Evolutionary conservation across 371 early-diverging fungal species (phyloP), one percentile per base, ranked within the genome.

Genomic region (Rhizopus arrhizus): DNA sequence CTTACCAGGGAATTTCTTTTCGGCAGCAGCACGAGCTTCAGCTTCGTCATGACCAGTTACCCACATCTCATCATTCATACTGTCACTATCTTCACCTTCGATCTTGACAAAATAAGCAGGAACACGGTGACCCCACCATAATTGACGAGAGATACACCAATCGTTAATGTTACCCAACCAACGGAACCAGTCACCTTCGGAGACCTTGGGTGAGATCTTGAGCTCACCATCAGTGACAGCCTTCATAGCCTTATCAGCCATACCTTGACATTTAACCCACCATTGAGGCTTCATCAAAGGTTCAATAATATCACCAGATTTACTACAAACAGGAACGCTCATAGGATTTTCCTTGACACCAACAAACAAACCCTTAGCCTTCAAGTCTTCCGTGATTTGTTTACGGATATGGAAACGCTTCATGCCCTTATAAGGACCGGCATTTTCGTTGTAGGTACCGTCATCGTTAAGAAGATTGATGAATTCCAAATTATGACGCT

Each of bases 71-170:
- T 82, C 83, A 58, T 91, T 88, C 32, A 81, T 72, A 22, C 73
- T 65, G 50, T 84, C 87, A 61, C 76, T 74, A 28, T 65, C 74
- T 65, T 87, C 82, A 11, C 89, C 92, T 46, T 89, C 87, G 45
- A 93, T 78, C n/a, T 78, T 76, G 64, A 98, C 89, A 66, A 91
- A 92, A 84, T 99, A 99, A 4, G 99, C 99, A 45, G 99, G 99
- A 15, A 99, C 85, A 72, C 95, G 90, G 74, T 99, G 99, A 42
- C 99, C 99, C 99, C 99, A 99, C 99, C 99, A 99, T 52, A 99
- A 83, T 84, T 99, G 99, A 68, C 99, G 93, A 7, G 97, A 97
- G 54, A 97, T 91, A 75, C 98, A 99, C 99, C 99, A 80, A 38
- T 80, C 80, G 67, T 95, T 92, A 64, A 95, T 95, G 79, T 95